Evolutionary conservation across 257 asterid genomes (phyloP), one percentile per base, ranked within the genome.

Genomic region (Phtheirospermum japonicum): DNA sequence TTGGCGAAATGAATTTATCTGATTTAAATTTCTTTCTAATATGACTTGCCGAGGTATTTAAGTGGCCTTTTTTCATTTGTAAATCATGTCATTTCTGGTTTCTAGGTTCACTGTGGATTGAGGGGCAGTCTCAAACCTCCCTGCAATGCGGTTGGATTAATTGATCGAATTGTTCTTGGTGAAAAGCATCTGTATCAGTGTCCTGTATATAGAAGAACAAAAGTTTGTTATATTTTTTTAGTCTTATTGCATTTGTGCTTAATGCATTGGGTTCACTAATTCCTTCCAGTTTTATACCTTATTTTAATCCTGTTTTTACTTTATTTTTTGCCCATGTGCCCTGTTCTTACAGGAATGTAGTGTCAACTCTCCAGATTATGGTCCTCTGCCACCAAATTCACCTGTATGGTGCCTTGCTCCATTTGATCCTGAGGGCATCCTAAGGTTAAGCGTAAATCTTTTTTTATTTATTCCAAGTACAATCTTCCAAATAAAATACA

Each of bases 351-450:
- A 90, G 96, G 94, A 85, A 73, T 90, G 97, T 82, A 90, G 95
- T 64, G 71, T 82, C 67, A 90, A 85, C 49, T 82, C 97, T 46
- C 97, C 97, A 73, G 95, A 85, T 76, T 87, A 85, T 75, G 97
- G 97, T 59, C 89, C 95, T 59, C 78, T 70, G 48, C 97, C 93
- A 37, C 71, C 84, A 42, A 73, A 90, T 78, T 77, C 95, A 50
- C 96, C 97, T 65, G 84, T 72, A 58, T 90, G 97, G 97, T 90
- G 97, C 68, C 85, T 80, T 51, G 90, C 97, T 73, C 95, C 97
- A 9, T 90, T 90, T 66, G 97, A 90, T 70, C 97, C 97, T 2
- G 97, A 87, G 81, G 97, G 97, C 30, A 76, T 87, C 71, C 71
- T 90, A 76, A 90, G 97, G 97, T 87, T 59, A 61, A 67, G 17